Conservation (phyloP, 495 filamentous ascomycete genomes). For the Penicillium waksmanii region DNA sequence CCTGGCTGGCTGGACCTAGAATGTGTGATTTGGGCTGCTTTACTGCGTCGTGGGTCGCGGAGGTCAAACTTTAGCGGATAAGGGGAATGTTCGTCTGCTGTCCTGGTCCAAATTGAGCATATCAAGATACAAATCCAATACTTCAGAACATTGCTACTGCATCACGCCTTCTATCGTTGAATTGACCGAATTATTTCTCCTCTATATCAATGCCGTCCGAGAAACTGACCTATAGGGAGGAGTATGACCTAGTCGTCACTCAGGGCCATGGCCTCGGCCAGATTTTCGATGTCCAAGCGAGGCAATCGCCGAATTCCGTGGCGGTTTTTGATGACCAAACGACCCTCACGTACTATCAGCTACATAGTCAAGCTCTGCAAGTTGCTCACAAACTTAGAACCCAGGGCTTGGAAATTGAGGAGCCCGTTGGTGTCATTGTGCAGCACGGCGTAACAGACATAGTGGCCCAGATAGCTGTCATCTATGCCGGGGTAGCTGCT, state of each 20-base stretch:
- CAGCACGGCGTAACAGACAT: constrained; percentile 22
- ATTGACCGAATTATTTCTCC: not conserved
- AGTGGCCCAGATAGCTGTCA: constrained; percentile 24
- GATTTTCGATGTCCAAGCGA: not conserved
- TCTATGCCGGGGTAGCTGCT: constrained; percentile 30
- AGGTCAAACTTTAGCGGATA: not conserved
- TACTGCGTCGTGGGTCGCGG: not conserved
- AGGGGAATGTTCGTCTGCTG: not conserved
- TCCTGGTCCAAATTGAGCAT: not conserved
- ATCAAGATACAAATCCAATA: not conserved
- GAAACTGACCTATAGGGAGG: constrained; percentile 4
- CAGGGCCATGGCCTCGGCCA: constrained; percentile 1
- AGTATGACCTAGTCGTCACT: not conserved
- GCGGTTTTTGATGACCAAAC: not conserved
- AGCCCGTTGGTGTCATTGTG: constrained; percentile 21
- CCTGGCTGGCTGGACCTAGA: not conserved
- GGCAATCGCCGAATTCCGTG: not conserved
- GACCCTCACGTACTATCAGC: not conserved
- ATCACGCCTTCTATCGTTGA: constrained; percentile 4
- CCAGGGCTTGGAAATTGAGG: not conserved
- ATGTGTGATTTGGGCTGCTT: not conserved
- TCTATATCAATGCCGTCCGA: constrained; percentile 6
- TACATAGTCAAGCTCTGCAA: not conserved
- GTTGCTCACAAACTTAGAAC: not conserved
- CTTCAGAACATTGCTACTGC: not conserved